Conservation (phyloP, 176 grass and related monocot species). For the Leersia perrieri region DNA sequence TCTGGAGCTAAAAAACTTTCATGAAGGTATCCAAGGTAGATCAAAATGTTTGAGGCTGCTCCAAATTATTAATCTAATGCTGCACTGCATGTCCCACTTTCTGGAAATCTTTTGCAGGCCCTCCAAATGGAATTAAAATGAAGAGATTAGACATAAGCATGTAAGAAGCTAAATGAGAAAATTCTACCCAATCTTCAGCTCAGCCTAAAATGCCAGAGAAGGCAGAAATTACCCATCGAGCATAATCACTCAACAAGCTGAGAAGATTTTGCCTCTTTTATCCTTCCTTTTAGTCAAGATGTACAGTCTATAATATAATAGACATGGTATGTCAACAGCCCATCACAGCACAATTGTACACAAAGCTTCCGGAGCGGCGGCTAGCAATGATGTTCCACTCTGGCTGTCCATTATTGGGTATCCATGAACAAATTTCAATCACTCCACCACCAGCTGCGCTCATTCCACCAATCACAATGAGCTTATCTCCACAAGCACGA, state of each 20-base stretch:
- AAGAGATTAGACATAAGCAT: constrained; percentile 40
- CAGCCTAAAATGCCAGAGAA: constrained; percentile 42
- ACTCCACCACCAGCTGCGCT: constrained; percentile 30
- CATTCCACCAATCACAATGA: constrained; percentile 48
- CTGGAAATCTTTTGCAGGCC: constrained; percentile 38
- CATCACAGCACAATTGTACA: constrained; percentile 69
- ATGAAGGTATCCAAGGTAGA: constrained; percentile 39
- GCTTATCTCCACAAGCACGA: constrained; percentile 48
- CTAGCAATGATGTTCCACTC: constrained; percentile 47
- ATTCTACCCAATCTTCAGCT: constrained; percentile 45
- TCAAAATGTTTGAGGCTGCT: constrained; percentile 38
- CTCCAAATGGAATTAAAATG: constrained; percentile 49
- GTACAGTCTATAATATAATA: constrained; percentile 37
- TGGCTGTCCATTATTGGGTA: constrained; percentile 33
- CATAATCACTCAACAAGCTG: constrained; percentile 37
- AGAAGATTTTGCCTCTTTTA: constrained; percentile 23
- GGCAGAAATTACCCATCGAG: constrained; percentile 40
- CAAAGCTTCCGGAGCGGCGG: constrained; percentile 36
- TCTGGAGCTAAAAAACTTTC: constrained; percentile 41
- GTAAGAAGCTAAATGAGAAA: constrained; percentile 45
- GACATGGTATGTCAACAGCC: constrained; percentile 48
- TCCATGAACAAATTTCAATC: constrained; percentile 54
- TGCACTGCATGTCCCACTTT: constrained; percentile 43
- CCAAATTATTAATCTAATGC: constrained; percentile 50
- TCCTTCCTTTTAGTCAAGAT: constrained; percentile 47